Evolutionary conservation across 108 stramenopile genomes (phyloP), one percentile per base, ranked within the genome.

Genomic region (Fistulifera solaris): DNA sequence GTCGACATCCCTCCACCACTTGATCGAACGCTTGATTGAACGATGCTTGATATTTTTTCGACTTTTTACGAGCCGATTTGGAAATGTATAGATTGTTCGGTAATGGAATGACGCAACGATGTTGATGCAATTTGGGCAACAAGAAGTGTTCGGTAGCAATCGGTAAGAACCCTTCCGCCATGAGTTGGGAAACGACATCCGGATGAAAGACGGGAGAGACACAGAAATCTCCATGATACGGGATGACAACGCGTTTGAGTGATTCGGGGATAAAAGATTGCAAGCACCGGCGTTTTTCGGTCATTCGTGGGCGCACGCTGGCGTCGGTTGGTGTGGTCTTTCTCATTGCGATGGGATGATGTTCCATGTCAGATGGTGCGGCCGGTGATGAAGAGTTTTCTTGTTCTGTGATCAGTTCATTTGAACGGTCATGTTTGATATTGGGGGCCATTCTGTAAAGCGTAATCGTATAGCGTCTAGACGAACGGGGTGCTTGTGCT

Each of bases 81-180:
- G 79, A 70, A 26, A 87, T 58, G 63, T 94, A 88, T 50, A 90
- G 54, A 25, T 67, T 47, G 14, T 60, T 35, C 1, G 59, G 61
- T 8, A 78, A 38, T 0, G 60, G 56, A 44, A 94, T 67, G 2
- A 82, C 80, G 56, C 81, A 89, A 38, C 92, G 72, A 25, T 81
- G 50, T 17, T 68, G 38, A 63, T 94, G 92, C 55, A 94, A 55
- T 47, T 94, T 94, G 38, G 92, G 92, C 39, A 89, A 45, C 31
- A 94, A 48, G 8, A 76, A 52, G 22, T 58, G 54, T 27, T 54
- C 54, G 10, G 71, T 77, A 15, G 86, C 93, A 38, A 94, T 90
- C 15, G 93, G 88, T 25, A 94, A 71, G 58, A 90, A 94, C 6
- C 93, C 93, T 58, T 84, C 80, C 10, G 66, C 48, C 82, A 89